A percentile compares a stretch with the other conserved stretches of the same genome.
Evolutionary conservation across 2,329 filamentous ascomycete species (phyloP).

Genomic region (Bipolaris cookei): DNA sequence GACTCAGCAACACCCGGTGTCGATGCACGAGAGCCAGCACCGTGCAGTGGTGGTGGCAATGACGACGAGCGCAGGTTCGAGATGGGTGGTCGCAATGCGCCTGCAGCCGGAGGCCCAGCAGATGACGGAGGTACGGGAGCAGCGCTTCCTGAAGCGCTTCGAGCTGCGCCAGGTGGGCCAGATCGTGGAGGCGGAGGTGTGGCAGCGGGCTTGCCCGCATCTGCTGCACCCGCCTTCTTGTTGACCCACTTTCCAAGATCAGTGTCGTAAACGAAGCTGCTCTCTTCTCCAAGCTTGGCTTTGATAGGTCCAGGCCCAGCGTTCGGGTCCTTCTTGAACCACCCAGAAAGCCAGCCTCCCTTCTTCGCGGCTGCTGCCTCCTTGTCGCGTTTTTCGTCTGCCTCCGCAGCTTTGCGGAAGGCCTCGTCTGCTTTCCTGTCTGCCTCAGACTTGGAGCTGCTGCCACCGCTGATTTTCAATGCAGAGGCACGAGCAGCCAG

Average conservation of each 20-base stretch:
- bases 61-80: constrained; percentile 40
- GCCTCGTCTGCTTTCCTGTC: constrained; percentile 84
- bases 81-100: constrained; percentile 26
- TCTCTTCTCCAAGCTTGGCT: constrained; percentile 93
- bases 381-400: constrained; percentile 66
- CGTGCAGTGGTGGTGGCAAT: constrained; percentile 46
- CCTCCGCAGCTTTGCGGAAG: constrained; percentile 81
- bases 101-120: constrained; percentile 22
- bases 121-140: constrained; percentile 42
- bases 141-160: constrained; percentile 58
- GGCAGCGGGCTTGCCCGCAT: constrained; percentile 62
- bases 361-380: constrained; percentile 55
- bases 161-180: constrained; percentile 51
- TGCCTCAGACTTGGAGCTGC: constrained; percentile 44
- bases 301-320: constrained; percentile 72
- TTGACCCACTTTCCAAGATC: constrained; percentile 99
- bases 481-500: constrained; percentile 60
- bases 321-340: constrained; percentile 79
- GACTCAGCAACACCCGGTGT: constrained; percentile 43
- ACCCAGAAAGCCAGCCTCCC: constrained; percentile 82
- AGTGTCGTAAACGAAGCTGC: constrained; percentile 90
- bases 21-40: constrained; percentile 35
- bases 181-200: constrained; percentile 81
- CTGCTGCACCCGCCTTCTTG: constrained; percentile 77
- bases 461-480: constrained; percentile 47